Conservation (phyloP, 306 rosid genomes). For the Rubus idaeus region DNA sequence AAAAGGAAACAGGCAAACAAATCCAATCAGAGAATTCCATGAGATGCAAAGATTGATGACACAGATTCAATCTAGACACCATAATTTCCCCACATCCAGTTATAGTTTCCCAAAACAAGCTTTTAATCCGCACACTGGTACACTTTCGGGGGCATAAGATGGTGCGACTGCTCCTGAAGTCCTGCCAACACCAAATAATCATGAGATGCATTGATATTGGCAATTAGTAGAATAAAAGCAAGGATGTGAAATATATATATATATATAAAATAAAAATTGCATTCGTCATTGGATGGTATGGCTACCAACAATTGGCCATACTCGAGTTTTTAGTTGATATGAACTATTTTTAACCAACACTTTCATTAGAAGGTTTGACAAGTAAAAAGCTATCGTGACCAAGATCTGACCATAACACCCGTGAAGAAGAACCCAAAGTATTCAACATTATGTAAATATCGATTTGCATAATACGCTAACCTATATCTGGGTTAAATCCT, state of each 20-base stretch:
- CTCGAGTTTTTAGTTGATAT: too few relatives aligned
- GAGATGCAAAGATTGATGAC: slow-evolving; percentile 8
- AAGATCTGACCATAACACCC: too few relatives aligned
- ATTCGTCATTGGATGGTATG: too few relatives aligned
- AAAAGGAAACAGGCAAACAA: slow-evolving; percentile 22
- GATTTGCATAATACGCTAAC: not conserved
- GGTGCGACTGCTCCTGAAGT: not conserved
- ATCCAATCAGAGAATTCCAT: slow-evolving; percentile 31
- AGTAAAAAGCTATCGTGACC: too few relatives aligned
- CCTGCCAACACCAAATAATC: slow-evolving; percentile 22
- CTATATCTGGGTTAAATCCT: too few relatives aligned
- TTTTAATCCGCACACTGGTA: not conserved
- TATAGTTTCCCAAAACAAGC: not conserved
- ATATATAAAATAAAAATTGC: too few relatives aligned
- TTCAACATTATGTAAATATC: too few relatives aligned
- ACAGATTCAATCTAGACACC: slow-evolving; percentile 1
- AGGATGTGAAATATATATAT: too few relatives aligned
- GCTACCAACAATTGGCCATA: too few relatives aligned
- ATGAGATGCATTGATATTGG: not conserved
- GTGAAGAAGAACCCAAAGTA: too few relatives aligned
- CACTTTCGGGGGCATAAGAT: not conserved
- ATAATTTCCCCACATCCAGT: not conserved
- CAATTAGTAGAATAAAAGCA: not conserved
- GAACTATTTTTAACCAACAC: too few relatives aligned
- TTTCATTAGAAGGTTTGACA: too few relatives aligned